Evolutionary conservation across 1,139 yeast species (phyloP).

Genomic region (Kodamaea derodonti): DNA sequence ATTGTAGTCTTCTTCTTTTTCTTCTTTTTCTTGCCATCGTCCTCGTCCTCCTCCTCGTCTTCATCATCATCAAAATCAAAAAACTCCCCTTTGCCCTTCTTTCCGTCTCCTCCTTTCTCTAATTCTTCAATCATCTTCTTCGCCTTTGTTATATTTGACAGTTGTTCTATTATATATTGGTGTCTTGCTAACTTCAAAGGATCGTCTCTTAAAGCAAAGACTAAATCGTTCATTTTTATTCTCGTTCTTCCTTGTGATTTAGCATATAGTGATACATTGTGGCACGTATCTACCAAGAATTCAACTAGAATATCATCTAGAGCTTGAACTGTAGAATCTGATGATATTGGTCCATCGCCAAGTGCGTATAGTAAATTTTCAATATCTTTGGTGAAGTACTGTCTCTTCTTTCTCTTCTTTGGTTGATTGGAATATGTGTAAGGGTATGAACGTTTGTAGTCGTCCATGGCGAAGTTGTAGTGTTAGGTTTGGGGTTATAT

Average conservation of each 20-base stretch:
- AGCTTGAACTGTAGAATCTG: conserved; percentile 71
- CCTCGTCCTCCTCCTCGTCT: conserved; percentile 13
- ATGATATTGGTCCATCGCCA: conserved; percentile 81
- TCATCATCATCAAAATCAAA: conserved; percentile 12
- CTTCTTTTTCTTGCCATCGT: conserved; percentile 12
- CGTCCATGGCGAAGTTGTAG: conserved; percentile 1
- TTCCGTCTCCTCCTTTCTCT: conserved; percentile 11
- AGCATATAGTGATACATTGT: conserved; percentile 35
- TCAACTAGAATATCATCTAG: conserved; percentile 82
- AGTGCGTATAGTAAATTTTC: conserved; percentile 76
- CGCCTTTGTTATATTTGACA: conserved; percentile 73
- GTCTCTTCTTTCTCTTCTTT: conserved; percentile 27
- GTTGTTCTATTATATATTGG: conserved; percentile 71
- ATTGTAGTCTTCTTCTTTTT: too few relatives aligned
- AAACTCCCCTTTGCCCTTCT: conserved; percentile 7
- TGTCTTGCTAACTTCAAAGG: conserved; percentile 81
- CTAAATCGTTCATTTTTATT: conserved; percentile 83
- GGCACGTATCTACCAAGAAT: conserved; percentile 60
- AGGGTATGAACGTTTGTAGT: conserved; percentile 1
- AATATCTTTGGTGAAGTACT: conserved; percentile 61
- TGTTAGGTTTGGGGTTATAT: neutral
- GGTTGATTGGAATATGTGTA: conserved; percentile 2
- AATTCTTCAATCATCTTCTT: conserved; percentile 75
- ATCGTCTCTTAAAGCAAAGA: conserved; percentile 79
- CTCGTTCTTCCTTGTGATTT: conserved; percentile 53